These are phyloP conservation scores for Truncatella angustata DNA, from an alignment of 2,329 filamentous ascomycete species.

Conservation along the genomic window DNA sequence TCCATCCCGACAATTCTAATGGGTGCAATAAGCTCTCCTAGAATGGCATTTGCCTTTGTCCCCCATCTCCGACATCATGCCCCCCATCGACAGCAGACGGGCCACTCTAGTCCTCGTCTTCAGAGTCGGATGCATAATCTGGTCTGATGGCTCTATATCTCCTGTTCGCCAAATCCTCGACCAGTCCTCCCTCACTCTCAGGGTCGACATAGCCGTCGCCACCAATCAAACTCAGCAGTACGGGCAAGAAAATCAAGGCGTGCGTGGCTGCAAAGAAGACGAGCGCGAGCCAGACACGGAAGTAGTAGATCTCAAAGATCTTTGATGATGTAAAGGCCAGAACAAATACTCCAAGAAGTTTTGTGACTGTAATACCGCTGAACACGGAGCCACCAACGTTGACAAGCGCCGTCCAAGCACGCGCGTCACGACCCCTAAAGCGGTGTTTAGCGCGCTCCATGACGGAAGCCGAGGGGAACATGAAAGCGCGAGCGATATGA, in stretches of 20 bases:
- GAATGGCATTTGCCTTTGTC: no score
- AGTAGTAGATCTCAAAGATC: conserved; percentile 99
- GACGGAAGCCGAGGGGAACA: conserved; percentile 80
- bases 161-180: conserved; percentile 80
- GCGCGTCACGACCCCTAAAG: conserved; percentile 78
- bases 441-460: conserved; percentile 77
- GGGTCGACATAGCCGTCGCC: conserved; percentile 86
- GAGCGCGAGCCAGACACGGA: conserved; percentile 90
- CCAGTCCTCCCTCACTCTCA: conserved; percentile 82
- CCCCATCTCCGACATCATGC: background rate
- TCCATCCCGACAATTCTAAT: background rate
- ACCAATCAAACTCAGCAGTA: conserved; percentile 80
- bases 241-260: conserved; percentile 87
- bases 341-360: conserved; percentile 87
- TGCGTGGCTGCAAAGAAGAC: conserved; percentile 87
- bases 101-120: conserved; percentile 6
- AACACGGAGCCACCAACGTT: conserved; percentile 95
- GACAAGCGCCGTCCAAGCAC: conserved; percentile 89
- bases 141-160: conserved; percentile 75
- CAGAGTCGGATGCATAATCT: conserved; percentile 66
- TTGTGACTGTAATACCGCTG: conserved; percentile 93
- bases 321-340: conserved; percentile 94
- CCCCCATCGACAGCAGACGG: background rate
- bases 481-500: conserved; percentile 93
- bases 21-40: background rate